These are phyloP conservation scores for Salix caprea DNA, from an alignment of 345 rosid genomes.

Conservation along the genomic window DNA sequence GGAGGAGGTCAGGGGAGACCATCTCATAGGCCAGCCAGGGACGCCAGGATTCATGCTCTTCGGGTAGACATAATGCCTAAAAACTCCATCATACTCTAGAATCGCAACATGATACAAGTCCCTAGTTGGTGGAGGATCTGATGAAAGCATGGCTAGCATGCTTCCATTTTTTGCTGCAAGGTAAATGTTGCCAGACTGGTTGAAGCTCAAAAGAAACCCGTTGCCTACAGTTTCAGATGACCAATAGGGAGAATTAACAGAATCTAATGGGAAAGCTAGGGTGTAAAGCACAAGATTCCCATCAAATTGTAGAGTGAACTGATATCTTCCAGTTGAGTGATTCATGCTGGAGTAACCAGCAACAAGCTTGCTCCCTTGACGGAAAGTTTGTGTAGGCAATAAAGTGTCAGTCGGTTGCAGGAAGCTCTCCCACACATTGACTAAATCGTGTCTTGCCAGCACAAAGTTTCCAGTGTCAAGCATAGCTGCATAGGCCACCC, in stretches of 20 bases:
- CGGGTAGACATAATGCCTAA: conserved; percentile 24
- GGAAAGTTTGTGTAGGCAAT: conserved; percentile 7
- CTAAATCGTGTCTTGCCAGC: background rate
- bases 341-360: conserved; percentile 10
- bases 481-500: conserved; percentile 2
- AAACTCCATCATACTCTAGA: conserved; percentile 26
- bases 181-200: conserved; percentile 12
- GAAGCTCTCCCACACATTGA: conserved; percentile 15
- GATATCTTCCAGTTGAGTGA: conserved; percentile 23
- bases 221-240: background rate
- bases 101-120: conserved; percentile 21
- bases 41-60: background rate
- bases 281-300: conserved; percentile 22
- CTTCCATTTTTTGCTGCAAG: background rate
- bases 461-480: conserved; percentile 17
- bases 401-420: conserved; percentile 12
- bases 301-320: conserved; percentile 7
- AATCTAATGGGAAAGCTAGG: conserved; percentile 10
- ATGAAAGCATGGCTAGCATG: too few species aligned
- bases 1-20: conserved; percentile 12
- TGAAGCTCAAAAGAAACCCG: conserved; percentile 14
- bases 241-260: background rate
- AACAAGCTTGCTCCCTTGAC: background rate
- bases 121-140: background rate
- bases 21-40: background rate